Base-by-base conservation (phyloP, 352 stramenopile species). In the Globisporangium orthogonon region DNA sequence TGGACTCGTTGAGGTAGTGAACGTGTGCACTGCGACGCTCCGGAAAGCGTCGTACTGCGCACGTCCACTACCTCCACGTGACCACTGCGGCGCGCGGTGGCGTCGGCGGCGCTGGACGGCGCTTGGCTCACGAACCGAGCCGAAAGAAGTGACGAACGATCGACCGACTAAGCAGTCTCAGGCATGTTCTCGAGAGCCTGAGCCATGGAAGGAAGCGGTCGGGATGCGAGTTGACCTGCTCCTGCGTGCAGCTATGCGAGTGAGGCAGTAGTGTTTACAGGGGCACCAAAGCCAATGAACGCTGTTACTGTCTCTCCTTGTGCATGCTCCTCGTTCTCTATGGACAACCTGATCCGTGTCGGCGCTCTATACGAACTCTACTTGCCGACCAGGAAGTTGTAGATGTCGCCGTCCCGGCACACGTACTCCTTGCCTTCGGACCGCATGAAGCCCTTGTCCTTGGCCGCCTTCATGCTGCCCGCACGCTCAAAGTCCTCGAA, bases 391-490 rank as follows among this genome's bases (percentile, higher is more conserved):
- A 93, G 77, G 74, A 99, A 99, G 57, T 99, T 89, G 64, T 99
- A 98, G 35, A 99, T 92, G 74, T 99, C 97, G 51, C 96, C 97
- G 65, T 99, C 96, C 67, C 98, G 81, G 50, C 98, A 97, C 51
- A 98, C 71, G 73, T 99, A 99, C 9, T 99, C 96, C 70, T 98
- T 99, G 46, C 97, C 97, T 77, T 99, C 97, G 48, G 86, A 86
- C 45, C 96, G 78, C 51, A 99, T 49, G 50, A 96, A 73, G 15
- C 97, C 97, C 58, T 88, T 77, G 48, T 97, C 88, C 75, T 99
- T 99, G 2, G 93, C 94, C 35, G 79, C 85, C 61, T 96, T 91
- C 76, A 99, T 97, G 68, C 76, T 93, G 4, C 96, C 96, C 41
- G 84, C 80, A 43, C 85, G 79, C 17, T 98, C 75, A 61, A 99